Evolutionary conservation across 176 grass and related monocot species (phyloP), one percentile per base, ranked within the genome.

Genomic region (Alopecurus myosuroides): DNA sequence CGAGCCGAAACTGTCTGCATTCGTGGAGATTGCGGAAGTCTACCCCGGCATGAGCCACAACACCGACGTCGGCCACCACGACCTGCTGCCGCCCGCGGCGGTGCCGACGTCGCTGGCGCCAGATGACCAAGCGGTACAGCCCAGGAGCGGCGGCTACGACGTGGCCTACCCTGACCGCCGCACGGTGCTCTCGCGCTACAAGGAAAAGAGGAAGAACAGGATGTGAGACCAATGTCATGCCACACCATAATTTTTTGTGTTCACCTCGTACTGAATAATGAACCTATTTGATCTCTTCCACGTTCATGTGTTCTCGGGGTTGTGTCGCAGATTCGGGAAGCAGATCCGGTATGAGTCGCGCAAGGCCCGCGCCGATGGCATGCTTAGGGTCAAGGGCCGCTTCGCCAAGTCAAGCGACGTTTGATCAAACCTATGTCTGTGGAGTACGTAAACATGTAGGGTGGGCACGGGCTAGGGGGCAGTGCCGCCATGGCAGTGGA

Each of bases 151-250:
- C 22, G 65, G 76, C 10, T 84, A 91, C 67, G 80, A 92, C 84
- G 63, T 93, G 35, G 64, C 79, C 29, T 90, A n/a, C n/a, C n/a
- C n/a, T n/a, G n/a, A n/a, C n/a, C n/a, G n/a, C n/a, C n/a, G n/a
- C n/a, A n/a, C n/a, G 53, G 82, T 93, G 19, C 91, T 98, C 68
- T 98, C 87, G 11, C 93, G 95, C 35, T 98, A 95, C 71, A 95
- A 92, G 80, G 93, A 98, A 80, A 98, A 98, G 82, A 91, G 95
- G 40, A 95, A 98, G 87, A 91, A 92, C 85, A 91, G 95, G 67
- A 95, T 88, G 95, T 98, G 55, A 93, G 72, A 56, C 20, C 9
- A 7, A 55, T 18, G 15, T 17, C 48, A 50, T 50, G 23, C 12
- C 12, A 1, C n/a, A n/a, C n/a, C n/a, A n/a, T n/a, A n/a, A 48